These are phyloP conservation scores for Suhomyces bolitotheri DNA, from an alignment of 1,139 yeast species.

Conservation along the genomic window DNA sequence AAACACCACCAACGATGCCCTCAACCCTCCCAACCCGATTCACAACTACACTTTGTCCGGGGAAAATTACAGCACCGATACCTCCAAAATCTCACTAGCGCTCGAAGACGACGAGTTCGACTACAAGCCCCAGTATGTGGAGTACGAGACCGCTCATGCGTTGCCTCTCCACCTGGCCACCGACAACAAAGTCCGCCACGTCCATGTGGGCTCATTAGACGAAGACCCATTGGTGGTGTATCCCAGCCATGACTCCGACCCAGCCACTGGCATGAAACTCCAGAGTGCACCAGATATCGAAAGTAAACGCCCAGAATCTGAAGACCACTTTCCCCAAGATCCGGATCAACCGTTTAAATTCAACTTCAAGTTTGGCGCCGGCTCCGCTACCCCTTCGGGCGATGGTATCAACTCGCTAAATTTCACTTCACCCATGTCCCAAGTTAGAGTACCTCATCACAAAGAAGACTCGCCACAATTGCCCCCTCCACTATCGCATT, in stretches of 20 bases:
- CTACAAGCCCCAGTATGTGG: conserved; percentile 16
- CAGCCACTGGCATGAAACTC: neutral
- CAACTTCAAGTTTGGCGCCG: conserved; percentile 13
- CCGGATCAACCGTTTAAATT: conserved; percentile 2
- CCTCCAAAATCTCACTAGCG: conserved; percentile 19
- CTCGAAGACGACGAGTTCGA: conserved; percentile 18
- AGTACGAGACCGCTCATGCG: conserved; percentile 9
- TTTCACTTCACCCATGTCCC: conserved; percentile 27
- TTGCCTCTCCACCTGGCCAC: conserved; percentile 4
- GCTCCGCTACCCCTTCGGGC: neutral
- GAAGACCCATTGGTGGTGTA: neutral
- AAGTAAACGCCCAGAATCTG: neutral
- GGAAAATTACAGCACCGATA: conserved; percentile 6
- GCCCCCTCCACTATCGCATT: conserved; percentile 27
- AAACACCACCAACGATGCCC: conserved; percentile 6
- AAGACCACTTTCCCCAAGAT: conserved; percentile 5
- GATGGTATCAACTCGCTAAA: neutral
- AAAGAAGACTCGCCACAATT: conserved; percentile 36
- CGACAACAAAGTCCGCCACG: conserved; percentile 4
- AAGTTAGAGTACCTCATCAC: conserved; percentile 13
- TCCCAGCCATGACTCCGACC: neutral
- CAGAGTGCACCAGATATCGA: conserved; percentile 3
- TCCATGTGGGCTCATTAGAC: neutral
- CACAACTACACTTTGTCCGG: neutral
- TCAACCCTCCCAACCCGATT: conserved; percentile 2